Conservation (phyloP, 305 asterid genomes). For the Striga hermonthica region DNA sequence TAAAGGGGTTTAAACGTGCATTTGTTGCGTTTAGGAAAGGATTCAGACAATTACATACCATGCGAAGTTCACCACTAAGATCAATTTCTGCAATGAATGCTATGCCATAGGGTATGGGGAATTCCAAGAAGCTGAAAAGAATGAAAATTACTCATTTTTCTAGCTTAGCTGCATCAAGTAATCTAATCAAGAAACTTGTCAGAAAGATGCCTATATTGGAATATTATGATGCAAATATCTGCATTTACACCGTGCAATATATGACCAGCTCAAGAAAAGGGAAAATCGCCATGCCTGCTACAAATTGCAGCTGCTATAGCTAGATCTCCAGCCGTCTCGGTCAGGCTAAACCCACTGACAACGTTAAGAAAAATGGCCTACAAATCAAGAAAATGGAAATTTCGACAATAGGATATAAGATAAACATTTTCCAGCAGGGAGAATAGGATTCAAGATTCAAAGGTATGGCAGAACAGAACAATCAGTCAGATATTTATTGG, state of each 20-base stretch:
- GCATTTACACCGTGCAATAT: neutral
- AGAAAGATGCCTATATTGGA: too few relatives aligned
- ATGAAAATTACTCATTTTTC: slow-evolving; percentile 7
- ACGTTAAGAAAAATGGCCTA: slow-evolving; percentile 82
- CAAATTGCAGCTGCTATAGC: slow-evolving; percentile 96
- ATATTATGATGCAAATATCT: too few relatives aligned
- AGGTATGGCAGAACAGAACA: slow-evolving; percentile 4
- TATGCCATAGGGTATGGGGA: slow-evolving; percentile 73
- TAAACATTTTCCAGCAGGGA: slow-evolving; percentile 3
- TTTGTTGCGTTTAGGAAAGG: slow-evolving; percentile 4
- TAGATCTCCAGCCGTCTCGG: slow-evolving; percentile 93
- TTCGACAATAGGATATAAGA: slow-evolving; percentile 16
- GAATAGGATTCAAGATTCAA: slow-evolving; percentile 7
- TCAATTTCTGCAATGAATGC: slow-evolving; percentile 93
- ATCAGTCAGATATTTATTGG: slow-evolving; percentile 2
- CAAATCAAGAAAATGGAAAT: slow-evolving; percentile 30
- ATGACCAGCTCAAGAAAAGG: slow-evolving; percentile 12
- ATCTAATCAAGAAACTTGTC: neutral
- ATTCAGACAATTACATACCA: slow-evolving; percentile 42
- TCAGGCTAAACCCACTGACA: slow-evolving; percentile 64
- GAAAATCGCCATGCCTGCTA: slow-evolving; percentile 65
- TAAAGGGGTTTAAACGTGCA: neutral
- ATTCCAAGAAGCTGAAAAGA: slow-evolving; percentile 77
- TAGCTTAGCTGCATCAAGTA: neutral
- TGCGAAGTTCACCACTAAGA: slow-evolving; percentile 88